Percentiles rank a stretch among this genome's conserved stretches.
Evolutionary conservation across 139 green algal species (phyloP).

Genomic region (Volvox africanus): DNA sequence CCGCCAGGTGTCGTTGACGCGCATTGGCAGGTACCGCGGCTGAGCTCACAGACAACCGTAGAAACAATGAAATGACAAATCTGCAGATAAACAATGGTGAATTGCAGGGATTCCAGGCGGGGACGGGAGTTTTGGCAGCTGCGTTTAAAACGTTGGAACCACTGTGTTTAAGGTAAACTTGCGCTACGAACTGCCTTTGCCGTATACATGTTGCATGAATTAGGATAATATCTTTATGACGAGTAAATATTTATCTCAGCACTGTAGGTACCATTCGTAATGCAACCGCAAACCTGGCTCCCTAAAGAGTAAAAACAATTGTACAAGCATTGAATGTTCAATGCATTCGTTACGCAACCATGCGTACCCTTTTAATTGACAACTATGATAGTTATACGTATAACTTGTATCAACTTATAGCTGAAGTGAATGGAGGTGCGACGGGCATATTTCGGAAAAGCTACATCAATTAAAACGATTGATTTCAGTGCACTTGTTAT

Average conservation of each 20-base stretch:
- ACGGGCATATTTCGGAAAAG: not conserved
- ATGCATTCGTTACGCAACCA: not conserved
- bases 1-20: too few species aligned
- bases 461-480: too few species aligned
- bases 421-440: slow-evolving; percentile 87
- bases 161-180: not conserved
- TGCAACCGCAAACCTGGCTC: not conserved
- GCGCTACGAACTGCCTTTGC: not conserved
- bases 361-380: slow-evolving; percentile 86
- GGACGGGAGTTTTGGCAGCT: too few species aligned
- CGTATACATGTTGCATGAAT: not conserved
- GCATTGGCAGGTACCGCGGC: too few species aligned
- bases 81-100: too few species aligned
- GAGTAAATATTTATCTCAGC: not conserved
- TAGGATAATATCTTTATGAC: not conserved
- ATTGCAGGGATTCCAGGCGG: too few species aligned
- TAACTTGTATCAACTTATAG: slow-evolving; percentile 96
- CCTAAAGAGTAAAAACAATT: not conserved
- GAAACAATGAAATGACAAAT: too few species aligned
- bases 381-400: slow-evolving; percentile 99
- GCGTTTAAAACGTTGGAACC: not conserved
- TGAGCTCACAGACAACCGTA: too few species aligned
- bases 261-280: not conserved
- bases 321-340: not conserved
- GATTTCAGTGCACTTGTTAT: too few species aligned